Percentiles rank a stretch among this genome's conserved stretches.
phyloP scores from a whole-genome alignment of 352 stramenopile species.

The Phytophthora sp. region DNA sequence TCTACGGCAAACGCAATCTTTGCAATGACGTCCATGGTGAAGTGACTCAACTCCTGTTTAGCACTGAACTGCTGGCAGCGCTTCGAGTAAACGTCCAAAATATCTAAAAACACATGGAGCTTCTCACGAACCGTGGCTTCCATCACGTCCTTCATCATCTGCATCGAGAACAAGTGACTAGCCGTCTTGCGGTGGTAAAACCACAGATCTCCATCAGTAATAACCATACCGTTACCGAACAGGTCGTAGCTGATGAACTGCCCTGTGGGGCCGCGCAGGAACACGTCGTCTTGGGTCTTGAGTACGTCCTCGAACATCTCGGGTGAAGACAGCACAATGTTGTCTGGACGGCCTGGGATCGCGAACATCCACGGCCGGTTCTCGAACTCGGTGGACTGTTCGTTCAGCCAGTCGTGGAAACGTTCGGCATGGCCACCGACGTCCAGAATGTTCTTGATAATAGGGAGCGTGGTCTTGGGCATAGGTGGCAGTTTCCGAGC shows the following conservation, averaged over 20 bases:
- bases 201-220: constrained; percentile 51
- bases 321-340: constrained; percentile 46
- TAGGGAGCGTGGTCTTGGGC: constrained; percentile 38
- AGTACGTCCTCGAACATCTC: constrained; percentile 55
- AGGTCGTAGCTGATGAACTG: constrained; percentile 50
- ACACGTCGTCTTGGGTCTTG: constrained; percentile 67
- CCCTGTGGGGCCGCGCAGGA: constrained; percentile 55
- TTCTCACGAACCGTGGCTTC: constrained; percentile 42
- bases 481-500: constrained; percentile 32
- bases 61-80: constrained; percentile 36
- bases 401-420: constrained; percentile 60
- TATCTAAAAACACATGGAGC: constrained; percentile 33
- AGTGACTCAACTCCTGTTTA: constrained; percentile 57
- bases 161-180: constrained; percentile 84
- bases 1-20: constrained; percentile 62
- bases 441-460: constrained; percentile 53
- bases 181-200: constrained; percentile 74
- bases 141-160: constrained; percentile 58
- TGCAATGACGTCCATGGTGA: constrained; percentile 69
- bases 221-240: constrained; percentile 64
- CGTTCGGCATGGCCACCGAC: constrained; percentile 31
- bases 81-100: constrained; percentile 27
- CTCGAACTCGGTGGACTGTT: constrained; percentile 43
- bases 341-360: constrained; percentile 39
- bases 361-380: constrained; percentile 48